These are phyloP conservation scores for Colletotrichum trifolii DNA, from an alignment of 2,329 filamentous ascomycete genomes.

Conservation along the genomic window DNA sequence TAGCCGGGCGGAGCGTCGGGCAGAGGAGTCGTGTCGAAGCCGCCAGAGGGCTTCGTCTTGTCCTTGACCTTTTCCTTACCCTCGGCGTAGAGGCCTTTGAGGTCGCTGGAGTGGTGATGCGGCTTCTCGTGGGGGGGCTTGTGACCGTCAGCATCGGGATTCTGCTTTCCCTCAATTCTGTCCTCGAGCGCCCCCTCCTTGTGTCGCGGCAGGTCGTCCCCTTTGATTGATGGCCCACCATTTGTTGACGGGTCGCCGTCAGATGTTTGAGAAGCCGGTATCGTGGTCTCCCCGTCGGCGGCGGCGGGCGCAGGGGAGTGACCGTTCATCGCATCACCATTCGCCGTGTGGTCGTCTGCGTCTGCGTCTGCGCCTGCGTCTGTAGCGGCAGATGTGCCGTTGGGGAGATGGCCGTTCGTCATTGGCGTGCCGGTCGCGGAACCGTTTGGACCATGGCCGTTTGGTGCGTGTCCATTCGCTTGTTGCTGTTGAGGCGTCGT, in stretches of 20 bases:
- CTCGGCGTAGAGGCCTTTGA: slow-evolving; percentile 49
- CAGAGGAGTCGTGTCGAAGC: slow-evolving; percentile 83
- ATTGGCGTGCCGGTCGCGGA: neutral
- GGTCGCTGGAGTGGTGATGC: slow-evolving; percentile 38
- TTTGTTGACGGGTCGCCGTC: slow-evolving; percentile 32
- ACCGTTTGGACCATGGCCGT: slow-evolving; percentile 7
- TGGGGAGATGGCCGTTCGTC: slow-evolving; percentile 13
- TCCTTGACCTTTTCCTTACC: slow-evolving; percentile 52
- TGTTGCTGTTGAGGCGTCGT: slow-evolving; percentile 6
- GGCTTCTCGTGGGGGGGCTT: slow-evolving; percentile 31
- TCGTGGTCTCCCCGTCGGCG: neutral
- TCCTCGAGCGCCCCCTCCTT: slow-evolving; percentile 27
- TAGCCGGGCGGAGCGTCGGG: slow-evolving; percentile 81
- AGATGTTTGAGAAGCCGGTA: neutral
- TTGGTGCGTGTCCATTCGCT: neutral
- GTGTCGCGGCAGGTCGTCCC: slow-evolving; percentile 6
- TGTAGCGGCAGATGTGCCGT: slow-evolving; percentile 6
- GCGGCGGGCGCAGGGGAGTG: neutral
- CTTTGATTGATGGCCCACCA: slow-evolving; percentile 31
- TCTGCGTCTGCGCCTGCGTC: slow-evolving; percentile 7
- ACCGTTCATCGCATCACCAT: slow-evolving; percentile 8
- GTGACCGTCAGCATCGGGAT: slow-evolving; percentile 34
- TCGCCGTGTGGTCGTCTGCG: slow-evolving; percentile 7
- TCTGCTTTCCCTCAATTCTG: slow-evolving; percentile 30
- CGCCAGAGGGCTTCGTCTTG: slow-evolving; percentile 72